Conservation (phyloP, 148 eudicot genomes). For the Vaccinium corymbosum region DNA sequence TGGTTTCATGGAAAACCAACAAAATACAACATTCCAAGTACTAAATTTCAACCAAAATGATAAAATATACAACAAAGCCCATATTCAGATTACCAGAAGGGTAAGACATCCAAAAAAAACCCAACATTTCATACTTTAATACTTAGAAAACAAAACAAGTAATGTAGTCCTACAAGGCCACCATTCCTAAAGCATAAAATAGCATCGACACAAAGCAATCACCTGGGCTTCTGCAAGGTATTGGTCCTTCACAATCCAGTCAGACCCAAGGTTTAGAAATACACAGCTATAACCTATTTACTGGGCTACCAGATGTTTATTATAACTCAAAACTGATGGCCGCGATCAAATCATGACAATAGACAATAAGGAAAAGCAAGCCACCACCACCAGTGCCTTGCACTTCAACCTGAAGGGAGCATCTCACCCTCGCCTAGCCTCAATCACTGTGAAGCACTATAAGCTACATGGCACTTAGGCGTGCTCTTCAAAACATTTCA, state of each 20-base stretch:
- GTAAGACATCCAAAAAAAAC: not conserved
- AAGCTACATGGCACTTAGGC: not conserved
- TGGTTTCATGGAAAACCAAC: not conserved
- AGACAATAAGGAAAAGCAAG: not conserved
- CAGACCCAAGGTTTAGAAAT: not conserved
- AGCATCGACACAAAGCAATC: not conserved
- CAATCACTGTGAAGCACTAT: not conserved
- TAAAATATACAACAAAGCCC: not conserved
- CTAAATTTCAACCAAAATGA: not conserved
- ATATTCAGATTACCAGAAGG: not conserved
- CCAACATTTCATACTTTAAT: not conserved
- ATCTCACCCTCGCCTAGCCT: not conserved
- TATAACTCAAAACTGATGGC: not conserved
- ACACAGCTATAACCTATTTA: not conserved
- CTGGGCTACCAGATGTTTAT: not conserved
- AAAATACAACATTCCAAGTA: not conserved
- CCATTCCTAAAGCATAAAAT: constrained; percentile 1
- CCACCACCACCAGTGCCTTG: not conserved
- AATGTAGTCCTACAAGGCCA: not conserved
- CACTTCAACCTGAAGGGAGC: not conserved
- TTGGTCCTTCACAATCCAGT: not conserved
- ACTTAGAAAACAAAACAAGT: not conserved
- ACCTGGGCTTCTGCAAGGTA: not conserved
- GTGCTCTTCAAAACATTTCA: not conserved
- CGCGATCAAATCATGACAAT: not conserved